A percentile compares a stretch with the other conserved stretches of the same genome.
Conservation (phyloP, 164 flowering plant species). For the Cinnamomum chago region DNA sequence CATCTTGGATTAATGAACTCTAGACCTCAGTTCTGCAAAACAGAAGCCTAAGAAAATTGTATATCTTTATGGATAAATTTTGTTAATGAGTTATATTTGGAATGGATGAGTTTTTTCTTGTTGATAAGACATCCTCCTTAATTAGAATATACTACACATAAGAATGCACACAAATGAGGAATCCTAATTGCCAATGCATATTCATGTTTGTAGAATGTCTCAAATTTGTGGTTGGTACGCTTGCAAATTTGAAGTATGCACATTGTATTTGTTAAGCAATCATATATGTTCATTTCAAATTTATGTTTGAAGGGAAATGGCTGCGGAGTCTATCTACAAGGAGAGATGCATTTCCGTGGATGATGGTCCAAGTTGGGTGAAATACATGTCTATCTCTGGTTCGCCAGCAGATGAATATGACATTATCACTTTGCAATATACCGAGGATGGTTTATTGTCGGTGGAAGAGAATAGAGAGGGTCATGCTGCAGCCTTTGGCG, state of each 20-base stretch:
- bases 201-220: too few species aligned
- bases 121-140: too few species aligned
- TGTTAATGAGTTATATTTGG: too few species aligned
- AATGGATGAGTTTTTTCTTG: too few species aligned
- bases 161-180: too few species aligned
- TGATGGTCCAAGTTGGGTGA: constrained; percentile 82
- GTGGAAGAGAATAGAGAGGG: constrained; percentile 87
- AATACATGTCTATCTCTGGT: constrained; percentile 88
- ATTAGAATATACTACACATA: too few species aligned
- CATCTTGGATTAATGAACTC: too few species aligned
- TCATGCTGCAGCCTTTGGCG: constrained; percentile 92
- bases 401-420: constrained; percentile 73
- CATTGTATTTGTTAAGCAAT: background rate
- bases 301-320: constrained; percentile 59
- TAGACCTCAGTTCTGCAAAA: too few species aligned
- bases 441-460: constrained; percentile 82
- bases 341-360: constrained; percentile 80
- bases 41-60: too few species aligned
- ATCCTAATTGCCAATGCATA: too few species aligned
- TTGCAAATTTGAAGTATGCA: background rate
- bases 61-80: too few species aligned
- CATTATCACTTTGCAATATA: constrained; percentile 84
- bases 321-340: constrained; percentile 87
- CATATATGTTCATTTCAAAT: background rate
- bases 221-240: too few species aligned